Percentiles rank a stretch among this genome's conserved stretches.
Evolutionary conservation across 139 green algal genomes (phyloP).

Genomic region (Diplosphaera chodatii): DNA sequence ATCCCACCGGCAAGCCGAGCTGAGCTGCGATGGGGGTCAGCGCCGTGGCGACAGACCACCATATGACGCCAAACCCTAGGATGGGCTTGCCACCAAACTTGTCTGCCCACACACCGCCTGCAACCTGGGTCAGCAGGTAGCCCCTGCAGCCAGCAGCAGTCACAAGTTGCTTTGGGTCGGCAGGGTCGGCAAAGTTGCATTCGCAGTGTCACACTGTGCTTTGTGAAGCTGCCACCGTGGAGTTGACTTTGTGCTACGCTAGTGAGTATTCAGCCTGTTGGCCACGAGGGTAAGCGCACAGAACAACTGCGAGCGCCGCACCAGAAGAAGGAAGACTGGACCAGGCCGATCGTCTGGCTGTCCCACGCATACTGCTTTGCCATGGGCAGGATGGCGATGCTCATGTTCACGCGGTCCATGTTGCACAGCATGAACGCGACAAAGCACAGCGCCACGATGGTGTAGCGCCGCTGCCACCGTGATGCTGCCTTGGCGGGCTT

Average conservation of each 20-base stretch:
- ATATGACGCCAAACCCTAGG: slow-evolving; percentile 88
- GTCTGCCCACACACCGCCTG: slow-evolving; percentile 90
- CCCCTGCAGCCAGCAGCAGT: no score
- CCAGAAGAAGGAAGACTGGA: slow-evolving; percentile 99
- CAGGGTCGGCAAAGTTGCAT: no score
- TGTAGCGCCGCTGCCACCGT: slow-evolving; percentile 50
- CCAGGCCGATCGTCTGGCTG: slow-evolving; percentile 78
- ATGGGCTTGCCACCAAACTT: slow-evolving; percentile 88
- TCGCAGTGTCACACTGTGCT: no score
- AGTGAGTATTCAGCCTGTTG: no score
- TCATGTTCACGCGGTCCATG: slow-evolving; percentile 97
- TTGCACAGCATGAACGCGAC: slow-evolving; percentile 94
- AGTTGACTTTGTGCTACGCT: no score
- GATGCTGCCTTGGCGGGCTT: not conserved
- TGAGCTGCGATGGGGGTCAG: slow-evolving; percentile 82
- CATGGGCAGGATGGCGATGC: slow-evolving; percentile 96
- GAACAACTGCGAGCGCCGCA: no score
- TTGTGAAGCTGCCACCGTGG: no score
- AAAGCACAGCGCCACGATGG: slow-evolving; percentile 81
- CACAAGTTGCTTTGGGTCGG: no score
- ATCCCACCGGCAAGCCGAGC: slow-evolving; percentile 66
- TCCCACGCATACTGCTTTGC: slow-evolving; percentile 76
- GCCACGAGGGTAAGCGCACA: no score
- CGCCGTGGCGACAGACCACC: slow-evolving; percentile 90
- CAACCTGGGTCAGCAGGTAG: slow-evolving; percentile 75